These are phyloP conservation scores for Grosmannia serpens DNA, from an alignment of 2,329 filamentous ascomycete genomes.

Conservation along the genomic window DNA sequence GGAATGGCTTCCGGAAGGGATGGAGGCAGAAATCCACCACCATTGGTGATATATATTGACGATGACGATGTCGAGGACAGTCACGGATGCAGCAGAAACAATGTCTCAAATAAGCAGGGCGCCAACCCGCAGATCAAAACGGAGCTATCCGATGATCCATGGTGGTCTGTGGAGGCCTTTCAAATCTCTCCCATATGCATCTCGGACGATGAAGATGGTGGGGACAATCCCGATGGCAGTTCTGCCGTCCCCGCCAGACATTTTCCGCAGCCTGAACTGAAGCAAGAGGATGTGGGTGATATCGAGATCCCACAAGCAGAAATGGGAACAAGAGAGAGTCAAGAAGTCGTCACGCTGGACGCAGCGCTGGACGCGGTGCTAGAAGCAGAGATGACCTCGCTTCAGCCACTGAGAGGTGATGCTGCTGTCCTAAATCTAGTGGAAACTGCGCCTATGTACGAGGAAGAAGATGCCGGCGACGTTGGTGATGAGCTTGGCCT, in stretches of 20 bases:
- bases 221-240: neutral
- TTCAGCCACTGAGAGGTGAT: neutral
- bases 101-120: too few relatives aligned
- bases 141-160: neutral
- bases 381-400: neutral
- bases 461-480: neutral
- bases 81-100: neutral
- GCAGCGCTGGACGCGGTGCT: neutral
- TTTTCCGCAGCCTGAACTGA: neutral
- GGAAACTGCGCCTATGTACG: neutral
- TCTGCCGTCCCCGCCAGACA: neutral
- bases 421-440: neutral
- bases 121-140: neutral
- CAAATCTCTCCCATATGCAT: constrained; percentile 1
- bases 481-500: neutral
- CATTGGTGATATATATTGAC: neutral
- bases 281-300: neutral
- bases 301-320: neutral
- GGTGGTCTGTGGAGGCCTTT: neutral
- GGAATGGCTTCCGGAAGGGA: neutral
- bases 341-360: neutral
- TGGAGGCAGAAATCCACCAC: neutral
- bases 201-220: constrained; percentile 2
- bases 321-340: neutral
- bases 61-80: neutral